phyloP scores from a whole-genome alignment of 805 yeast species.

The Saturnispora besseyi region DNA sequence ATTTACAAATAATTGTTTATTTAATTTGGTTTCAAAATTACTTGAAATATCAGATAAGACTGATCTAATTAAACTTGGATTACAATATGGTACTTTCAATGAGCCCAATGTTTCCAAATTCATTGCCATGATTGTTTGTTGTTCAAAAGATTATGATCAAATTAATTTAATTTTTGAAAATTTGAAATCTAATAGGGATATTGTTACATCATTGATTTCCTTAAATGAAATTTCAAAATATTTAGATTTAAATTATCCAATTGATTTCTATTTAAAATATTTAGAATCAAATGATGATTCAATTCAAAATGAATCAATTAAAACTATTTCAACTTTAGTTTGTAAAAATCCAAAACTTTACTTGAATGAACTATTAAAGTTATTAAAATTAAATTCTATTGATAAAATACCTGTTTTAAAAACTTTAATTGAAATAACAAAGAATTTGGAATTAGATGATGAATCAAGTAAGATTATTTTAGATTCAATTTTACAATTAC shows the following conservation, averaged over 20 bases:
- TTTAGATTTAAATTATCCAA: constrained; percentile 25
- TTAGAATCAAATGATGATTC: constrained; percentile 24
- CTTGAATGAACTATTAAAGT: constrained; percentile 31
- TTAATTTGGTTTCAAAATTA: constrained; percentile 15
- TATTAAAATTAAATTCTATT: constrained; percentile 9
- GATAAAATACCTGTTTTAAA: constrained; percentile 8
- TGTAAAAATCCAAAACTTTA: constrained; percentile 31
- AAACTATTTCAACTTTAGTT: constrained; percentile 43
- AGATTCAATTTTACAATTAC: constrained; percentile 5
- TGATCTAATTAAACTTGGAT: constrained; percentile 12
- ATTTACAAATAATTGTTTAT: constrained; percentile 16
- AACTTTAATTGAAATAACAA: constrained; percentile 11
- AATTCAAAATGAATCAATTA: constrained; percentile 39
- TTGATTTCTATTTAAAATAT: constrained; percentile 30
- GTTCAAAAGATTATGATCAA: constrained; percentile 26
- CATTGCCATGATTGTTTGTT: constrained; percentile 29
- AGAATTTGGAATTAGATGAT: background rate
- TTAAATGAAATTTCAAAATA: constrained; percentile 42
- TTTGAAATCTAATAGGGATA: constrained; percentile 17
- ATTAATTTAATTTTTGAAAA: constrained; percentile 16
- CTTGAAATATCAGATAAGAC: constrained; percentile 10
- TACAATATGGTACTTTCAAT: constrained; percentile 15
- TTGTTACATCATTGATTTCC: constrained; percentile 29
- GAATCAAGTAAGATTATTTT: constrained; percentile 8
- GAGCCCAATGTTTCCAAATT: constrained; percentile 23